Base-by-base conservation (phyloP, 345 rosid species). In the Litchi chinensis region DNA sequence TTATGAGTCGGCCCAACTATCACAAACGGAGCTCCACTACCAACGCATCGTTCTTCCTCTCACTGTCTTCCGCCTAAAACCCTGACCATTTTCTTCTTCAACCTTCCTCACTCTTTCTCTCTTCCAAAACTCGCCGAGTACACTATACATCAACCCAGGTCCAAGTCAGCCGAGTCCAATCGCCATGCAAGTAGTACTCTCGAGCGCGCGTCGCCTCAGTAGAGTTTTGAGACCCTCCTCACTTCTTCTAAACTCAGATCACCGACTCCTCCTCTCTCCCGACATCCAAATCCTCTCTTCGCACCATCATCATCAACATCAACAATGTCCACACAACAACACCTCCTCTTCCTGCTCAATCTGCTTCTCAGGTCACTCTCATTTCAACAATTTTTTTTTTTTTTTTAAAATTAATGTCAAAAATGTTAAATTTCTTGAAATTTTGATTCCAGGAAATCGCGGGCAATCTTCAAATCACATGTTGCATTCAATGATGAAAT, bases 101-200 rank as follows among this genome's bases (percentile, higher is more conserved):
- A 13, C 6, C 1, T 10, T n/a, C n/a, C 24, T 60, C 0, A 15
- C 48, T 12, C 41, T 66, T 66, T 22, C 59, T 73, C 13, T 8
- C 46, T 5, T 32, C 54, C 9, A 41, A 15, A 28, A 65, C 69
- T 69, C 57, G 79, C 83, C 64, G 82, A 69, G 77, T 60, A 13
- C 70, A 50, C 79, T 67, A 26, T 4, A 10, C 43, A 5, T 26
- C 50, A 22, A 78, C 65, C 67, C 74, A 50, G 65, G 76, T 62
- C 19, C 39, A 19, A 65, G 46, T 22, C 63, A 41, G 32, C 11
- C 68, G 72, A 71, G 18, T 69, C 73, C 3, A 3, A 54, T 62
- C 39, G 74, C 44, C 48, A 91, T 89, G 93, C 88, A 77, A 76
- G 82, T 80, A 76, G 82, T 80, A 21, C 73, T 86, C 70, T 82